Percentiles rank a stretch among this genome's conserved stretches.
Evolutionary conservation across 2,329 filamentous ascomycete species (phyloP).

Genomic region (Cladosporium austrohemisphaericum): DNA sequence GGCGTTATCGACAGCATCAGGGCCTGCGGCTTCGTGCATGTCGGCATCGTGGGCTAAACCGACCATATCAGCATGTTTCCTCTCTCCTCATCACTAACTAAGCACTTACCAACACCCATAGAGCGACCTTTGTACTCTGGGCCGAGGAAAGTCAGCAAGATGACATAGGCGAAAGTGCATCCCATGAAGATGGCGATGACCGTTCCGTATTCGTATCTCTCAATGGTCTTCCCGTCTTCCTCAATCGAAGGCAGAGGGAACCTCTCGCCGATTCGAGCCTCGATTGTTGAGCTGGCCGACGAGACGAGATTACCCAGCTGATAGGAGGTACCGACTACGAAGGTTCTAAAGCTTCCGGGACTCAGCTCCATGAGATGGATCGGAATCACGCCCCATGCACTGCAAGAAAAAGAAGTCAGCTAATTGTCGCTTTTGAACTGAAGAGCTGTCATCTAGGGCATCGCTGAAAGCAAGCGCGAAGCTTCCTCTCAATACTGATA

Average conservation of each 20-base stretch:
- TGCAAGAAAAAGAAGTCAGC: neutral
- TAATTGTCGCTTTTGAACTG: neutral
- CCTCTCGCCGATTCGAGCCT: slow-evolving; percentile 40
- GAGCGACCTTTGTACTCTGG: slow-evolving; percentile 44
- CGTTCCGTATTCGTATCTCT: slow-evolving; percentile 41
- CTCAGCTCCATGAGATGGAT: slow-evolving; percentile 76
- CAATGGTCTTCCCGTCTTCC: slow-evolving; percentile 37
- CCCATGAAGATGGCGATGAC: slow-evolving; percentile 72
- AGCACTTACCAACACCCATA: slow-evolving; percentile 23
- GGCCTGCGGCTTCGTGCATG: slow-evolving; percentile 3
- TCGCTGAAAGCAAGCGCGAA: no score
- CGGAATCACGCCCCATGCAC: slow-evolving; percentile 39
- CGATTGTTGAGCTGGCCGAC: slow-evolving; percentile 42
- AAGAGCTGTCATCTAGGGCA: no score
- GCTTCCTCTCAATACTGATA: no score
- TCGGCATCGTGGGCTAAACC: neutral
- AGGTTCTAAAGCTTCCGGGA: slow-evolving; percentile 68
- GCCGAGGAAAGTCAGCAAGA: slow-evolving; percentile 61
- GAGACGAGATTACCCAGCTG: slow-evolving; percentile 72
- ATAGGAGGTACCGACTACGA: slow-evolving; percentile 70
- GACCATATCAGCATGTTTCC: neutral
- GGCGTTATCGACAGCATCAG: slow-evolving; percentile 4
- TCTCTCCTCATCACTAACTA: neutral
- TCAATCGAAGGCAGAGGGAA: slow-evolving; percentile 40
- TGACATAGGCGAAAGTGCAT: slow-evolving; percentile 66